These are phyloP conservation scores for Saturnispora diversa DNA, from an alignment of 805 yeast genomes.

Conservation along the genomic window DNA sequence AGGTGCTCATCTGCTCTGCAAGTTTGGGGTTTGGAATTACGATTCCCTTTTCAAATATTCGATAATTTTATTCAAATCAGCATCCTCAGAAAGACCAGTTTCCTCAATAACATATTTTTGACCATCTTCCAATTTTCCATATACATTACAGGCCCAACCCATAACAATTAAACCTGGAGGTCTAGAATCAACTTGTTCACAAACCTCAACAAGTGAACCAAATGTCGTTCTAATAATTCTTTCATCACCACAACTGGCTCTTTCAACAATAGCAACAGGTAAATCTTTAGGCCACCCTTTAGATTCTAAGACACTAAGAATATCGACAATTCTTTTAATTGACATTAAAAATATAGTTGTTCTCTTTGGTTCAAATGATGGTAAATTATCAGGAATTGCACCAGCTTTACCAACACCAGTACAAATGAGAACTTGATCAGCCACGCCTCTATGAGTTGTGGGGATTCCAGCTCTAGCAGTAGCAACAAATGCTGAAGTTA, in stretches of 20 bases:
- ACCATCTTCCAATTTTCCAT: constrained; percentile 17
- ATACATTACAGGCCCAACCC: constrained; percentile 59
- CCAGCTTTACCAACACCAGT: constrained; percentile 94
- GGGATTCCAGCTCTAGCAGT: constrained; percentile 78
- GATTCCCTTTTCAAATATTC: constrained; percentile 9
- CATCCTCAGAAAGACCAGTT: constrained; percentile 11
- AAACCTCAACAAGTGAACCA: constrained; percentile 58
- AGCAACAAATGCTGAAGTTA: constrained; percentile 84
- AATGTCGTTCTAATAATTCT: constrained; percentile 71
- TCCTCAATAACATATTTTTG: constrained; percentile 23
- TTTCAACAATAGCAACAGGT: constrained; percentile 81
- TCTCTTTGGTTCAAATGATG: constrained; percentile 61
- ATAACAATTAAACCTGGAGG: constrained; percentile 89
- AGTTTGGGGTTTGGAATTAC: no score
- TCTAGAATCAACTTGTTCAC: constrained; percentile 70
- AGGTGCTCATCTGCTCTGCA: constrained; percentile 6
- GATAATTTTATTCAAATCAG: constrained; percentile 12
- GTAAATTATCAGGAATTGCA: constrained; percentile 58
- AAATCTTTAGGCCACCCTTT: constrained; percentile 59
- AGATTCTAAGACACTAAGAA: constrained; percentile 38
- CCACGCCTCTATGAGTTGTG: constrained; percentile 84
- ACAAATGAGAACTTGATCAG: constrained; percentile 87
- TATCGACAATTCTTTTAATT: constrained; percentile 60
- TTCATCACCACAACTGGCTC: constrained; percentile 93
- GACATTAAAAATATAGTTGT: constrained; percentile 90